Base-by-base conservation (phyloP, 2,329 filamentous ascomycete species). In the Blastomyces parvus region DNA sequence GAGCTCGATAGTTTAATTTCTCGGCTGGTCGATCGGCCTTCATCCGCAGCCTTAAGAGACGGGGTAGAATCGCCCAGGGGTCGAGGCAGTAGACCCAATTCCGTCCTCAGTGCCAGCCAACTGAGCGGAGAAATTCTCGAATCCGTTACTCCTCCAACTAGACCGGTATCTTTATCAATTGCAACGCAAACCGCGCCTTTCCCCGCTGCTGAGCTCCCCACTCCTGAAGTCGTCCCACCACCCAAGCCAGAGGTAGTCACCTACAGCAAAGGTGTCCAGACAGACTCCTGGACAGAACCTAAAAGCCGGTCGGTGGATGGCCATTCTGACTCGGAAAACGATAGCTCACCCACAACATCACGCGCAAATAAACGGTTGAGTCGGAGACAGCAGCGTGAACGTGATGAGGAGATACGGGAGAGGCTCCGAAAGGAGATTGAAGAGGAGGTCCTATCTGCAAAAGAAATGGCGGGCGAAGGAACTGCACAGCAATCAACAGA, bases 231-330 rank as follows among this genome's bases (percentile, higher is more conserved):
- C 11, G 63, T 71, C 68, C 72, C 74, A 70, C 71, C 81, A 66
- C 73, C 76, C 61, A 81, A 79, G 69, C 79, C 79, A 67, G 94
- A 99, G 76, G 82, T 96, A 64, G 91, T 96, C 72, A 96, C 91
- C 61, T 99, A 99, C 81, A 97, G 90, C 82, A 97, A 97, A 79
- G 92, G 87, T 63, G 91, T 97, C 27, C 95, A 99, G 76, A 97
- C 94, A 19, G 86, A 88, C 70, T 86, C 88, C 66, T 89, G 89
- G 85, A 80, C 82, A 22, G 77, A 77, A 7, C 79, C 81, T 5
- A 78, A 81, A 63, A 78, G 83, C 36, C 78, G 81, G 42, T 80
- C 82, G 40, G 77, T 82, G 0, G 81, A 82, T 60, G 82, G 80
- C 3, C 80, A 82, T 58, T 82, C 85, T 9, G 84, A 84, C 38